These are phyloP conservation scores for Apiospora koreana DNA, from an alignment of 2,329 filamentous ascomycete genomes.

Conservation along the genomic window DNA sequence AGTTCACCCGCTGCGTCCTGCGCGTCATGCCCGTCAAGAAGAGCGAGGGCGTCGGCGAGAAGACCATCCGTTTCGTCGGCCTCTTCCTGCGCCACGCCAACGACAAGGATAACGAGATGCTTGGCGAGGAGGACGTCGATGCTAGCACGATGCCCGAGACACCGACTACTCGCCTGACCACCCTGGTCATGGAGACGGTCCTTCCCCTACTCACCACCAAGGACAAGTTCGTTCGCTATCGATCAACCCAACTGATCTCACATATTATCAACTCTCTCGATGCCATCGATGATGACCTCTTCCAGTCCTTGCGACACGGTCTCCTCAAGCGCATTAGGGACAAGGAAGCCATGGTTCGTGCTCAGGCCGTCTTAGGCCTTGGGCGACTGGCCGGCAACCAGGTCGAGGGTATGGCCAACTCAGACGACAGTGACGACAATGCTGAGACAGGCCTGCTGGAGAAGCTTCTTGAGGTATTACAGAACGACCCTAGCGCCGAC, in stretches of 20 bases:
- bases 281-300: constrained; percentile 88
- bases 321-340: constrained; percentile 86
- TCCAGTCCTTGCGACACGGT: constrained; percentile 76
- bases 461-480: constrained; percentile 83
- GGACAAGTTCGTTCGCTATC: constrained; percentile 89
- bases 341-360: constrained; percentile 89
- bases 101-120: constrained; percentile 70
- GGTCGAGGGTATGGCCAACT: constrained; percentile 68
- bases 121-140: constrained; percentile 66
- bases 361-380: constrained; percentile 90
- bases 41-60: constrained; percentile 84
- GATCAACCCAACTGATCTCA: constrained; percentile 85
- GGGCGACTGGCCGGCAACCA: constrained; percentile 80
- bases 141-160: constrained; percentile 76
- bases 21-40: constrained; percentile 88
- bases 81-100: constrained; percentile 76
- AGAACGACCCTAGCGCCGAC: constrained; percentile 93
- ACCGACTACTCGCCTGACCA: constrained; percentile 77
- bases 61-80: constrained; percentile 82
- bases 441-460: constrained; percentile 71
- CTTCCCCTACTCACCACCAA: constrained; percentile 80
- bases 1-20: constrained; percentile 81
- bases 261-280: constrained; percentile 92
- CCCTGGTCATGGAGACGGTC: constrained; percentile 70
- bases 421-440: constrained; percentile 71